These are phyloP conservation scores for Teratosphaeriaceae sp. DNA, from an alignment of 2,329 filamentous ascomycete species.

Conservation along the genomic window DNA sequence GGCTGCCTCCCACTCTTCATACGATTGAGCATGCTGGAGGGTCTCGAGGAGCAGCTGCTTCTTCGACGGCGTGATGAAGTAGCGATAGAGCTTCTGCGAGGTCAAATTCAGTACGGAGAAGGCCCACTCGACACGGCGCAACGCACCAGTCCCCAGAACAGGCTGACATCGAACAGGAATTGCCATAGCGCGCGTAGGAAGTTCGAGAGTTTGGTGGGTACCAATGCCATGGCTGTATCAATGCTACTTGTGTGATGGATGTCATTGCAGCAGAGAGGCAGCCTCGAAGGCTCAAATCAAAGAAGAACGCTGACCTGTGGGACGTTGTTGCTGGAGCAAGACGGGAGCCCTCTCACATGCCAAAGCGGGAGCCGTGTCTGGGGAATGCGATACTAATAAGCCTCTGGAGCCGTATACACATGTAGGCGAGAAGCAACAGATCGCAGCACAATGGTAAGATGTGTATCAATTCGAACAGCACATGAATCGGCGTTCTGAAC, in stretches of 20 bases:
- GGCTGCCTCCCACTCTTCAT: conserved; percentile 82
- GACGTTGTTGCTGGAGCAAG: too few species aligned
- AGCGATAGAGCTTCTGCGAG: conserved; percentile 7
- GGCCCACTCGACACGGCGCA: background rate
- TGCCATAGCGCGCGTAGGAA: background rate
- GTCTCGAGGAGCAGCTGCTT: conserved; percentile 14
- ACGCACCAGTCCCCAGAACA: background rate
- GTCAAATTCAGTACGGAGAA: background rate
- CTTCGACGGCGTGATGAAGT: conserved; percentile 5
- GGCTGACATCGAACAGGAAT: background rate
- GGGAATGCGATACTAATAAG: too few species aligned
- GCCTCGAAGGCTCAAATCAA: background rate
- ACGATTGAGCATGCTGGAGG: conserved; percentile 31
- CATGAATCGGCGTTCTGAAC: too few species aligned
- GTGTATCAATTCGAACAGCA: too few species aligned
- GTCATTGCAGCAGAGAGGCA: background rate
- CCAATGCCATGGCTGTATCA: background rate
- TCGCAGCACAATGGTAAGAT: too few species aligned
- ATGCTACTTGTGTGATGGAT: background rate
- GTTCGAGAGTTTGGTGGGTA: background rate
- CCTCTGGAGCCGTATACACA: too few species aligned
- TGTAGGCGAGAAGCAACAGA: too few species aligned
- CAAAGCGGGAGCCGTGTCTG: too few species aligned
- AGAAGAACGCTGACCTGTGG: background rate
- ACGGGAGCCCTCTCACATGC: background rate